A percentile compares a stretch with the other conserved stretches of the same genome.
Conservation (phyloP, 2,329 filamentous ascomycete species). For the Aspergillus hiratsukae region DNA sequence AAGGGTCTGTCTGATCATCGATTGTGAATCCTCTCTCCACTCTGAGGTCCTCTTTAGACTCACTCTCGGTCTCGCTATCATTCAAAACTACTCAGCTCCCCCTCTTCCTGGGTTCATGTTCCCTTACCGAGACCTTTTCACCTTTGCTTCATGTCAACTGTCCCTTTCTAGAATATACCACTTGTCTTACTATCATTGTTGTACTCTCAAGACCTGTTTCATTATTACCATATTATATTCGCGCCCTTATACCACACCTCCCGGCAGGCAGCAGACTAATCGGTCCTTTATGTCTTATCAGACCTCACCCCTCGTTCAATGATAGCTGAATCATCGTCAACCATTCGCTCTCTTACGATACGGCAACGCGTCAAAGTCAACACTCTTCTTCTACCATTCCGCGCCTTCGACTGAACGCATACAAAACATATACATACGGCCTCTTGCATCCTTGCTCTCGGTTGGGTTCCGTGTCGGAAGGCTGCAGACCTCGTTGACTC, state of each 20-base stretch:
- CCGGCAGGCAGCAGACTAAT: slow-evolving; percentile 10
- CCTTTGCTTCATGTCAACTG: background rate
- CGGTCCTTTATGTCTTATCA: slow-evolving; percentile 8
- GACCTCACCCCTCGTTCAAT: slow-evolving; percentile 11
- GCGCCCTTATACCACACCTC: background rate
- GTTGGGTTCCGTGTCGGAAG: slow-evolving; percentile 5
- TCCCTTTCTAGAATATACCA: background rate
- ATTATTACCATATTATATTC: background rate
- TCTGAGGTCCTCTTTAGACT: background rate
- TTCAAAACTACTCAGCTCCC: background rate
- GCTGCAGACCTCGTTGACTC: background rate
- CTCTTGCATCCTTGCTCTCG: slow-evolving; percentile 8
- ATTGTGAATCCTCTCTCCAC: slow-evolving; percentile 3
- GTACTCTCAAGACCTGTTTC: background rate
- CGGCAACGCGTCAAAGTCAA: slow-evolving; percentile 4
- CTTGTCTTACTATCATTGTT: background rate
- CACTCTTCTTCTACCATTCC: slow-evolving; percentile 1
- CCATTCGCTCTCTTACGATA: background rate
- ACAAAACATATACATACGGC: slow-evolving; percentile 4
- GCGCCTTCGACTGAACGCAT: slow-evolving; percentile 2
- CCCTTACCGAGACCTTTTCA: background rate
- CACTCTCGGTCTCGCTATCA: background rate
- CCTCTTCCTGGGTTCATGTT: background rate
- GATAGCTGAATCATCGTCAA: slow-evolving; percentile 2
- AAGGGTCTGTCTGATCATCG: slow-evolving; percentile 11